phyloP scores from a whole-genome alignment of 768 basidiomycete species.

The Leccinum subtestaceum region DNA sequence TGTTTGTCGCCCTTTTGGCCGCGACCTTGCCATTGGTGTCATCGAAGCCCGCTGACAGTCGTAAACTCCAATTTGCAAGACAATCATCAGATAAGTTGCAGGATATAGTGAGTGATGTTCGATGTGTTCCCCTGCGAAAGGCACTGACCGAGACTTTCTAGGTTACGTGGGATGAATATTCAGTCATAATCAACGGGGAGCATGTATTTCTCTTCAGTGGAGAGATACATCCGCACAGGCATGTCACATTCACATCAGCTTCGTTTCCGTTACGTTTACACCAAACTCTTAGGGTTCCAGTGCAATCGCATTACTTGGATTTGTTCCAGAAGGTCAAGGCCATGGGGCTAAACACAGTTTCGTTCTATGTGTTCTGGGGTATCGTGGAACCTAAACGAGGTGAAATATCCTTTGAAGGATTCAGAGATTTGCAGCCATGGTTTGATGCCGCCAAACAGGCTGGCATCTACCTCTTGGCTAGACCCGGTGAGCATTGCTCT shows the following conservation, averaged over 20 bases:
- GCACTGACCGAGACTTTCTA: constrained; percentile 6
- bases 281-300: constrained; percentile 29
- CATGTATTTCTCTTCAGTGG: constrained; percentile 58
- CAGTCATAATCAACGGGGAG: constrained; percentile 55
- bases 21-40: constrained; percentile 12
- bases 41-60: constrained; percentile 4
- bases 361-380: constrained; percentile 61
- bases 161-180: constrained; percentile 61
- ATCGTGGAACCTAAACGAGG: constrained; percentile 40
- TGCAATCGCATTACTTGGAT: constrained; percentile 40
- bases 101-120: constrained; percentile 9
- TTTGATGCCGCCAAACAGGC: constrained; percentile 30
- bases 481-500: constrained; percentile 19
- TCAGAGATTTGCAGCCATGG: constrained; percentile 33
- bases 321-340: constrained; percentile 63
- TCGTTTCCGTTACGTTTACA: neutral
- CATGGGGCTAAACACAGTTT: constrained; percentile 37
- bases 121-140: neutral
- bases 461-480: constrained; percentile 27
- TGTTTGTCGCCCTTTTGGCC: constrained; percentile 12
- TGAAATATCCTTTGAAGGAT: constrained; percentile 51
- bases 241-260: neutral
- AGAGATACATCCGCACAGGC: constrained; percentile 61
- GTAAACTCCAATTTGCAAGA: constrained; percentile 16
- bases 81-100: constrained; percentile 16